These are phyloP conservation scores for Scleroderma citrinum DNA, from an alignment of 768 basidiomycete species.

Conservation along the genomic window DNA sequence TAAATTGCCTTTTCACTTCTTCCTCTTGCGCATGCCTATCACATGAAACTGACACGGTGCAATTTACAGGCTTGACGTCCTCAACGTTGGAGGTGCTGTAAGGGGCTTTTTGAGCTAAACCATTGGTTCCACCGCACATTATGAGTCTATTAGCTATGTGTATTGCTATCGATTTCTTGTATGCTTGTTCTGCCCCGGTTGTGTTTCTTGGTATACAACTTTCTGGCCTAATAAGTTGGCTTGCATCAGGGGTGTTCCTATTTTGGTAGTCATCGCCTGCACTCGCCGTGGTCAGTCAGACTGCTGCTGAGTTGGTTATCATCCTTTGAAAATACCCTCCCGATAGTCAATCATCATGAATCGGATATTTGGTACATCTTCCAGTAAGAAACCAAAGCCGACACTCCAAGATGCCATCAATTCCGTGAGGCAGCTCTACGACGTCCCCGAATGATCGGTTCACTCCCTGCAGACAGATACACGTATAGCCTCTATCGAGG, in stretches of 20 bases:
- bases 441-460: neutral
- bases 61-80: constrained; percentile 62
- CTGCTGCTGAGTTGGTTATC: neutral
- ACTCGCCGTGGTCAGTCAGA: no score
- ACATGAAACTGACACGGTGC: neutral
- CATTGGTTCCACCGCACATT: neutral
- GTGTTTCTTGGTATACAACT: no score
- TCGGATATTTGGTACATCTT: constrained; percentile 73
- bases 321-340: neutral
- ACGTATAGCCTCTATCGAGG: constrained; percentile 83
- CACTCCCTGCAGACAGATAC: constrained; percentile 64
- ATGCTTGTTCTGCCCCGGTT: no score
- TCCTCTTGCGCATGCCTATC: neutral
- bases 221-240: no score
- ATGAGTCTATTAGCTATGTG: neutral
- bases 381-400: constrained; percentile 79
- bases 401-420: constrained; percentile 89
- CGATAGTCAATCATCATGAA: constrained; percentile 48
- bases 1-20: no score
- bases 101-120: constrained; percentile 73
- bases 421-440: constrained; percentile 47
- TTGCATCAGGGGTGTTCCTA: no score
- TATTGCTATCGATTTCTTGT: neutral
- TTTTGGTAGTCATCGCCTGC: no score
- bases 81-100: constrained; percentile 88